phyloP scores from a whole-genome alignment of 2,329 filamentous ascomycete genomes.

The Periglandula ipomoeae region DNA sequence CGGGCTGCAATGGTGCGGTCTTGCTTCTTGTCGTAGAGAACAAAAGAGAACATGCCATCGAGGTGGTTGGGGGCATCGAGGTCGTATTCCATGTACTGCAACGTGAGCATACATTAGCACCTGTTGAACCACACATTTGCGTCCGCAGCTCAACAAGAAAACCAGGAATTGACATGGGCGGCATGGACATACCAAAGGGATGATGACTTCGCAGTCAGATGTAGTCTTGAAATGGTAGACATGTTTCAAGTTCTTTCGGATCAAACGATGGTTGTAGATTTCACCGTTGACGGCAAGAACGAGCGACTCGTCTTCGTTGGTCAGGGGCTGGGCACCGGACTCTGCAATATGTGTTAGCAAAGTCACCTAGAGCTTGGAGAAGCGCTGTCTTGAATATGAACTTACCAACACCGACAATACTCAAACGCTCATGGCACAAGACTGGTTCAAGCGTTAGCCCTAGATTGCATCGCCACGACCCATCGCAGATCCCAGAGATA shows the following conservation, averaged over 20 bases:
- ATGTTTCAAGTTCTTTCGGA: constrained; percentile 77
- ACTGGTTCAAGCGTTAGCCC: constrained; percentile 42
- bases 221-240: constrained; percentile 97
- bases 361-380: constrained; percentile 9
- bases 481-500: too few relatives aligned
- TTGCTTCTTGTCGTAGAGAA: constrained; percentile 90
- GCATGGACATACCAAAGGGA: constrained; percentile 65
- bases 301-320: constrained; percentile 82
- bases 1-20: constrained; percentile 89
- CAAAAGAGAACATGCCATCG: constrained; percentile 99
- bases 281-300: constrained; percentile 97
- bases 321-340: constrained; percentile 88
- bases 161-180: neutral
- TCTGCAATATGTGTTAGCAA: constrained; percentile 43
- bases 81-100: constrained; percentile 85
- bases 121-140: neutral
- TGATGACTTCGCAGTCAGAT: constrained; percentile 98
- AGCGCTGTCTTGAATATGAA: constrained; percentile 11
- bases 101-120: neutral
- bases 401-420: constrained; percentile 92
- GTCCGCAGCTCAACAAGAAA: neutral
- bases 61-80: constrained; percentile 87
- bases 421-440: constrained; percentile 93
- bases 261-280: constrained; percentile 97
- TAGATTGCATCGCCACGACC: too few relatives aligned